phyloP scores from a whole-genome alignment of 2,329 filamentous ascomycete species.

The Sporothrix euskadiensis region DNA sequence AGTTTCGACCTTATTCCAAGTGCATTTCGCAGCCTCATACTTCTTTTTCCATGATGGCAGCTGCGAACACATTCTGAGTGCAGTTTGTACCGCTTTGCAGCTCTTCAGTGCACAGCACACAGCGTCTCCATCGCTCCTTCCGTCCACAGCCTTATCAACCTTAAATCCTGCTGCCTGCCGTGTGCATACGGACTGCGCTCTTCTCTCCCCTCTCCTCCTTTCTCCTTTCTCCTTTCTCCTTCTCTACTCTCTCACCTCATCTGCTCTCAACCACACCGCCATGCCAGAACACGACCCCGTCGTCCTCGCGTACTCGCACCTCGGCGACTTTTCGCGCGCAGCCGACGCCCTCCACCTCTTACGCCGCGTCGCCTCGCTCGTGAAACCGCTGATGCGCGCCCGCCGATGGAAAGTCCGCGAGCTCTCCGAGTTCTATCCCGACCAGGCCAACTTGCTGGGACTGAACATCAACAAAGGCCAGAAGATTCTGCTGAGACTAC shows the following conservation, averaged over 20 bases:
- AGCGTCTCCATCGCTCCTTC: background rate
- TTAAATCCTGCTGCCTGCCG: slow-evolving; percentile 12
- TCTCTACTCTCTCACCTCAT: background rate
- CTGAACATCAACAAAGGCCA: slow-evolving; percentile 76
- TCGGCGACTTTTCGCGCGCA: slow-evolving; percentile 50
- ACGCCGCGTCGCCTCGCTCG: slow-evolving; percentile 79
- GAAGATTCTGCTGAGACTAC: slow-evolving; percentile 79
- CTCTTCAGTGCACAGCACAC: background rate
- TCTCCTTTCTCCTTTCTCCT: background rate
- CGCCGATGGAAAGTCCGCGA: slow-evolving; percentile 76
- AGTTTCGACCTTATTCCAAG: background rate
- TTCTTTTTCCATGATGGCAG: background rate
- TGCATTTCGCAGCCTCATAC: background rate
- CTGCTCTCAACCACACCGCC: slow-evolving; percentile 5
- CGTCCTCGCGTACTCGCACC: slow-evolving; percentile 52
- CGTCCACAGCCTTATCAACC: background rate
- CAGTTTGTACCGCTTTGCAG: background rate
- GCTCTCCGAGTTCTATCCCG: slow-evolving; percentile 82
- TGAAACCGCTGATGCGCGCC: slow-evolving; percentile 93
- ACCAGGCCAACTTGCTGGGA: slow-evolving; percentile 70
- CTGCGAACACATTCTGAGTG: background rate
- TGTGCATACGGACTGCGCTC: background rate
- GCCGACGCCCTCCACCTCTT: slow-evolving; percentile 61
- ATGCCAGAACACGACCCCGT: slow-evolving; percentile 51
- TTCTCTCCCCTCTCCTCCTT: background rate